Conservation (phyloP, 1,284 basidiomycete species). For the Pseudomicrostroma phylloplanum region DNA sequence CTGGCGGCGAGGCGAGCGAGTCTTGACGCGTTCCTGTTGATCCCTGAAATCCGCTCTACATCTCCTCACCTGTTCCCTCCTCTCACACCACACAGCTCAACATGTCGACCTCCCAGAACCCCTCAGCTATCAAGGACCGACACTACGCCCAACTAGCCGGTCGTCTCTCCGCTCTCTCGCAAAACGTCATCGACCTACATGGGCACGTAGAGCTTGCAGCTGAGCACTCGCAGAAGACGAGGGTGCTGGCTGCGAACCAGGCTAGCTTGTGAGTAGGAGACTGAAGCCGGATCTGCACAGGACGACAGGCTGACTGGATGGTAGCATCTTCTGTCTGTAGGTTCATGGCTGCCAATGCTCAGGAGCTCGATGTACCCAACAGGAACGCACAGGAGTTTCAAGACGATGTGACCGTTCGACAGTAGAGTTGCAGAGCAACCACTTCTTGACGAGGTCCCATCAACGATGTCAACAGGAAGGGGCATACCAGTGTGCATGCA, state of each 20-base stretch:
- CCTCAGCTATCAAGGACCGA: slow-evolving; percentile 15
- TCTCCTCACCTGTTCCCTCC: not conserved
- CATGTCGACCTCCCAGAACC: not conserved
- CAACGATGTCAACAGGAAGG: too few species aligned
- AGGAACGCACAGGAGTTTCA: not conserved
- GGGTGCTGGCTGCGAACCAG: slow-evolving; percentile 6
- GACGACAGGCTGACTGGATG: not conserved
- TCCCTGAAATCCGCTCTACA: too few species aligned
- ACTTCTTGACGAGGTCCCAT: too few species aligned
- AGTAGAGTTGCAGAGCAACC: too few species aligned
- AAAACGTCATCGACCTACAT: slow-evolving; percentile 12
- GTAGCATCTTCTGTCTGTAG: not conserved
- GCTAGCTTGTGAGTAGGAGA: slow-evolving; percentile 4
- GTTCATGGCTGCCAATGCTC: slow-evolving; percentile 7
- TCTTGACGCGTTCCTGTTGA: too few species aligned
- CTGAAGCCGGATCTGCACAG: not conserved
- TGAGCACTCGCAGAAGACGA: slow-evolving; percentile 9
- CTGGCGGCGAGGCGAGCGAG: too few species aligned
- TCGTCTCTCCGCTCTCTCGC: slow-evolving; percentile 11
- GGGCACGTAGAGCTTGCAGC: slow-evolving; percentile 15
- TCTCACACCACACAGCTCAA: not conserved
- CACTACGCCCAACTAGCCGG: slow-evolving; percentile 21
- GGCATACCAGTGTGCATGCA: too few species aligned
- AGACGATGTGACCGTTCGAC: too few species aligned
- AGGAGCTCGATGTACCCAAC: slow-evolving; percentile 5